Percentiles rank a stretch among this genome's conserved stretches.
These are phyloP conservation scores for Colletotrichum tropicicola DNA, from an alignment of 2,329 filamentous ascomycete genomes.

Conservation along the genomic window DNA sequence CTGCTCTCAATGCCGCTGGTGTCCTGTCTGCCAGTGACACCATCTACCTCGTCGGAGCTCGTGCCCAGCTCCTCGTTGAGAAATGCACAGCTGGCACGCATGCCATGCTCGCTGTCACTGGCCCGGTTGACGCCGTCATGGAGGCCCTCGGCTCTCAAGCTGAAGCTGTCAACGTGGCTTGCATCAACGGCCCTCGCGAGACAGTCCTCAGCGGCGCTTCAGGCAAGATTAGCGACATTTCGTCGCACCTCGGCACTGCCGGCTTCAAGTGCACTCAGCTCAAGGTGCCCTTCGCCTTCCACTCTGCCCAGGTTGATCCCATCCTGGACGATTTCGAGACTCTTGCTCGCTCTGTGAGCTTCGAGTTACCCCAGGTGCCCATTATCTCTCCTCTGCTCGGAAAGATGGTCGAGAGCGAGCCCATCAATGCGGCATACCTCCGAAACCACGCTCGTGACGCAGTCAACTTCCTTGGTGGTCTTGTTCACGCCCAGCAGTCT, in stretches of 20 bases:
- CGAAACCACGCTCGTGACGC: conserved; percentile 68
- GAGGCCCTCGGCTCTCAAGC: conserved; percentile 56
- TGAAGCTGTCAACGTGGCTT: conserved; percentile 64
- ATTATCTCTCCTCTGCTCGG: conserved; percentile 74
- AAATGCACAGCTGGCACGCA: conserved; percentile 74
- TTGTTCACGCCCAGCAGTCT: conserved; percentile 61
- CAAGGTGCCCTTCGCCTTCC: conserved; percentile 62
- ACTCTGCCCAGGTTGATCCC: conserved; percentile 61
- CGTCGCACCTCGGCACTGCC: conserved; percentile 40
- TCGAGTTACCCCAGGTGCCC: conserved; percentile 59
- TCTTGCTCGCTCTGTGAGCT: conserved; percentile 48
- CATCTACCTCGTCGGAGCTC: conserved; percentile 74
- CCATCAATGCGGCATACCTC: conserved; percentile 67
- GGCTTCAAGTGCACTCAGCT: conserved; percentile 55
- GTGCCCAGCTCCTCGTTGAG: conserved; percentile 71
- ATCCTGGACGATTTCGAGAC: conserved; percentile 67
- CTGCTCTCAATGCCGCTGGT: conserved; percentile 75
- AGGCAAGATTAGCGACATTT: conserved; percentile 53
- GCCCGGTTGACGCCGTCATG: conserved; percentile 59
- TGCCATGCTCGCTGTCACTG: conserved; percentile 61
- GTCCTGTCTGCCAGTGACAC: conserved; percentile 77
- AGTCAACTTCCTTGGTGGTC: conserved; percentile 70
- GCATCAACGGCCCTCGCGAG: conserved; percentile 79
- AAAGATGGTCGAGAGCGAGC: conserved; percentile 58
- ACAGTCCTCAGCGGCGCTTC: conserved; percentile 71